Evolutionary conservation across 2,329 filamentous ascomycete species (phyloP), one percentile per base, ranked within the genome.

Genomic region (Fusarium xyrophilum): DNA sequence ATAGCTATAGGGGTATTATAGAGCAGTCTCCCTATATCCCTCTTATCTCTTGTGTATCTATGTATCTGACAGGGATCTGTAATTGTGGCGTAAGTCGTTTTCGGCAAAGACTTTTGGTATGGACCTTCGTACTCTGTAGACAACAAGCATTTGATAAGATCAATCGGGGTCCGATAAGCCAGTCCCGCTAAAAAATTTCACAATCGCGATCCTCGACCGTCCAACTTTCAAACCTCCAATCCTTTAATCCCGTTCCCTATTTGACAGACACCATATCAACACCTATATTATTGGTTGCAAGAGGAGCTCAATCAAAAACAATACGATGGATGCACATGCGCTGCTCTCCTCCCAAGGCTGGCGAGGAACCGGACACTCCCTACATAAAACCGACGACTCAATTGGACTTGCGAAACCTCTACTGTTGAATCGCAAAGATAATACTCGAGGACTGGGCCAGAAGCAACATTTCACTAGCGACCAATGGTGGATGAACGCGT

Each of bases 401-500:
- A 90, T 90, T 65, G 95, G 95, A 43, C 89, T 98, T 56, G 88
- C 89, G 28, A 92, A 91, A 72, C 95, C 95, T 8, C 86, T 98
- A 30, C 88, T 97, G 38, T 86, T 97, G 59, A 89, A 91, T 62
- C 90, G 92, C 73, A 97, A 97, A 79, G 86, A 90, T 73, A 91
- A 97, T 78, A 91, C 86, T 30, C 84, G 92, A 55, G 95, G 95
- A 27, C 83, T 98, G 8, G 95, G 95, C 56, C 89, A 92, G 76
- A 93, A 92, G 78, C 83, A 85, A 60, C 86, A 88, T 67, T 84
- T 84, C 66, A 87, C 85, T 25, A 87, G 84, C 72, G 95, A 97
- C 76, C 93, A 97, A 78, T 99, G 96, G 96, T 99, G 96, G 96
- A 85, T 97, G 79, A 91, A 93, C 61, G 96, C 96, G 14, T 97